Evolutionary conservation across 164 flowering plant genomes (phyloP).

Genomic region (Dillenia suffruticosa): DNA sequence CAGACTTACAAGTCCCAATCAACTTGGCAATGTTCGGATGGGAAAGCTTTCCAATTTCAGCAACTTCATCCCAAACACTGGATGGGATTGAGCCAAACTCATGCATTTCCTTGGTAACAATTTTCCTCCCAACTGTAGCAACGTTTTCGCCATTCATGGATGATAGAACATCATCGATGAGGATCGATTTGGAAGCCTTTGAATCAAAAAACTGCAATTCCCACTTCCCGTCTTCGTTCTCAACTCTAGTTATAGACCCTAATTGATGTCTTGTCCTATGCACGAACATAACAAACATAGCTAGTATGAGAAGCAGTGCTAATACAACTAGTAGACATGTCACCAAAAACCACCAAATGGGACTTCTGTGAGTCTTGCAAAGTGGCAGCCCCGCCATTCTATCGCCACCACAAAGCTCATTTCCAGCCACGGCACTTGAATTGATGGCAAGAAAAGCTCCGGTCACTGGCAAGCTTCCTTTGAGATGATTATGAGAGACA

Average conservation of each 20-base stretch:
- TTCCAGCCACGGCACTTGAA: constrained; percentile 57
- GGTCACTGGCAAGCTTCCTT: constrained; percentile 58
- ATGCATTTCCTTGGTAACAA: constrained; percentile 34
- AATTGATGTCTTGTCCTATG: constrained; percentile 18
- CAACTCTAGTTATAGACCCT: constrained; percentile 27
- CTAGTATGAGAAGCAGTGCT: constrained; percentile 12
- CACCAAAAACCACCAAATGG: constrained; percentile 35
- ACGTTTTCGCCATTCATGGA: constrained; percentile 33
- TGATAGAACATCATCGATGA: constrained; percentile 42
- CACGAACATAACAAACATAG: constrained; percentile 6
- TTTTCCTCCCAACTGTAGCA: constrained; percentile 28
- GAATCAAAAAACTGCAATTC: constrained; percentile 46
- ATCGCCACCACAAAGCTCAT: constrained; percentile 61
- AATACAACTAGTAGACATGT: constrained; percentile 26
- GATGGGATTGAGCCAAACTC: constrained; percentile 19
- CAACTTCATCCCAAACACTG: constrained; percentile 35
- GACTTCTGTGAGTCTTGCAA: constrained; percentile 36
- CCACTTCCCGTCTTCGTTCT: constrained; percentile 53
- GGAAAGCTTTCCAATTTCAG: constrained; percentile 31
- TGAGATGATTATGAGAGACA: constrained; percentile 62
- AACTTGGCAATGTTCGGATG: constrained; percentile 53
- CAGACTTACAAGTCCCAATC: constrained; percentile 45
- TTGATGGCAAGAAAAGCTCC: constrained; percentile 71
- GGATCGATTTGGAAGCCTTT: constrained; percentile 26
- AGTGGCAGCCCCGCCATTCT: constrained; percentile 44